These are phyloP conservation scores for Starmerella lactis-condensi DNA, from an alignment of 805 yeast species.

Conservation along the genomic window DNA sequence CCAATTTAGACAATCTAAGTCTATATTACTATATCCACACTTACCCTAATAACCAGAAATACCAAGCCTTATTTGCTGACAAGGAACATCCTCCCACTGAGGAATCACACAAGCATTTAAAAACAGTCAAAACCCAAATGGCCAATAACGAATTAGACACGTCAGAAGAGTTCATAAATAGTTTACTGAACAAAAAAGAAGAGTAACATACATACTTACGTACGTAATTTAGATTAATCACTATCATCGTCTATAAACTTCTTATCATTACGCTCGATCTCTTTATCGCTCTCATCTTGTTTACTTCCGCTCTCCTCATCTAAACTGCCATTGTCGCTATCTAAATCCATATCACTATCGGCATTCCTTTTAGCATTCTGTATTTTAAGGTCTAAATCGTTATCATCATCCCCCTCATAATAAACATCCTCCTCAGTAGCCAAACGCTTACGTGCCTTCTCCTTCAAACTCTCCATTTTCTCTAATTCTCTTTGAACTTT, in stretches of 20 bases:
- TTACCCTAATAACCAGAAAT: conserved; percentile 65
- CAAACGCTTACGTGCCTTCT: conserved; percentile 26
- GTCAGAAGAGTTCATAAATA: conserved; percentile 31
- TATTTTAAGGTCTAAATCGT: conserved; percentile 3
- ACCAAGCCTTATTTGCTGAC: conserved; percentile 56
- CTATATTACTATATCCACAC: conserved; percentile 59
- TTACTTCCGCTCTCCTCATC: conserved; percentile 3
- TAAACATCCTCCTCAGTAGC: conserved; percentile 23
- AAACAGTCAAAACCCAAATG: conserved; percentile 34
- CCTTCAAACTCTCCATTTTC: conserved; percentile 23
- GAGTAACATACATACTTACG: too few relatives aligned
- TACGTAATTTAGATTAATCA: neutral
- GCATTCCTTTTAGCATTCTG: neutral
- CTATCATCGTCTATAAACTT: neutral
- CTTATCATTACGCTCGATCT: neutral
- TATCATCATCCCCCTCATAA: conserved; percentile 9
- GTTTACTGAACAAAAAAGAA: conserved; percentile 11
- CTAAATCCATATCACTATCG: conserved; percentile 3
- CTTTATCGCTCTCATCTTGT: conserved; percentile 1
- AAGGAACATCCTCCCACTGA: conserved; percentile 24
- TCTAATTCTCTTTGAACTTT: conserved; percentile 28
- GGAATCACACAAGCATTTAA: conserved; percentile 28
- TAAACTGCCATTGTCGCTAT: conserved; percentile 11
- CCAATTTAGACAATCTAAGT: conserved; percentile 22
- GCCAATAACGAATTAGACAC: conserved; percentile 39